Base-by-base conservation (phyloP, 106 monocot species). In the Agapanthus africanus region DNA sequence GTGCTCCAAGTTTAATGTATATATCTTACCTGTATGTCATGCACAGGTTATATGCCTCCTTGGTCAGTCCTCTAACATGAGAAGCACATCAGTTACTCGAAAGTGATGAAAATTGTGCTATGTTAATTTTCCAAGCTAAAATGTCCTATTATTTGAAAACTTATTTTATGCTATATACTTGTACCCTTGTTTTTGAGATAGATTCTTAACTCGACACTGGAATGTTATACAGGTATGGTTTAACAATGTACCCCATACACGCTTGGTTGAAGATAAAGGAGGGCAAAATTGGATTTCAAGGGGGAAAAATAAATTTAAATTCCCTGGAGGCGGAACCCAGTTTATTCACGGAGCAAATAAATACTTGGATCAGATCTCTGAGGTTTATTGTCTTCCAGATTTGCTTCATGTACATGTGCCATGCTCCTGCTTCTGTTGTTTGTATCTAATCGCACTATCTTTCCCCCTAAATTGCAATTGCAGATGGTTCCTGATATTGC, bases 251-350 rank as follows among this genome's bases (percentile, higher is more conserved):
- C 94, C 94, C 27, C 91, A 90, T 54, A 78, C 81, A 11, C 85
- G 85, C 30, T 78, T 91, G 54, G 90, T 80, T 36, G 90, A 91
- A 71, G 94, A 88, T 63, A 88, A 95, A 85, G 91, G 91, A 67
- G 87, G 91, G 37, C 94, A 91, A 78, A 95, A 90, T 74, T 94
- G 90, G 91, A 95, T 95, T 26, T 67, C 65, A 70, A 80, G 61
- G 63, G 82, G 79, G 7, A 79, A 79, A 23, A 77, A 95, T 64
- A 91, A 85, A 46, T 95, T 95, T n/a, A 90, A 78, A 77, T 95
- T 95, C 79, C 91, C 94, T 37, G 94, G 91, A 67, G 90, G 91
- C 46, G 94, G 91, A 25, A 88, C 94, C 1, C 94, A 91, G 71
- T 91, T 95, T 70, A 85, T 95, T 69, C 94, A 90, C 66, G 94